Base-by-base conservation (phyloP, 169 alveolate species). In the Besnoitia besnoiti region DNA sequence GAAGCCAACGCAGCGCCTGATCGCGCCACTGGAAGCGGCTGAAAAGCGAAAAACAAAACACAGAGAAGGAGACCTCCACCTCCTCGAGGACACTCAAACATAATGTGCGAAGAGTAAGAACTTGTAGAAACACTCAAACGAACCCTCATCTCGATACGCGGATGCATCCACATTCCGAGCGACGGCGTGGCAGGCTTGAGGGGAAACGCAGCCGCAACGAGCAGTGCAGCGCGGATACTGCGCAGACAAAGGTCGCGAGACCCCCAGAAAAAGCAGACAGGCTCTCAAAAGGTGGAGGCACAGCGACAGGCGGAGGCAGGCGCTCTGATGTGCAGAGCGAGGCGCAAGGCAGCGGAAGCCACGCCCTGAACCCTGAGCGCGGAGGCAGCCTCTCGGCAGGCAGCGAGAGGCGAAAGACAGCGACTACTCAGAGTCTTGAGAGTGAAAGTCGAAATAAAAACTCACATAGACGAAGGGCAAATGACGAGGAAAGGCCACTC, bases 401-500 rank as follows among this genome's bases (percentile, higher is more conserved):
- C 80, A 90, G 62, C 89, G 10, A 27, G 76, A 61, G 21, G 21
- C 35, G 76, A n/a, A 21, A 30, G 76, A 7, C 10, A 49, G 59
- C 24, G 59, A 49, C n/a, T n/a, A n/a, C n/a, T n/a, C n/a, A n/a
- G n/a, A n/a, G n/a, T 51, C 24, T 51, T 24, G 67, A 51, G 67
- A 51, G 85, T 21, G 21, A 14, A 44, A 27, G 30, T 85, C 50
- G 27, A 67, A 55, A 92, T 7, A 42, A 16, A 44, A 47, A 37
- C 84, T 67, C 75, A 88, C 59, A 98, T 94, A 33, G 99, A 97
- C 24, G 99, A 95, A 0, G 99, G 99, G 95, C 99, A 97, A 16
- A 98, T 96, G 59, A 99, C 98, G 77, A 99, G 94, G 62, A 98
- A 96, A 16, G 99, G 99, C 99, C 99, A 98, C 49, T 98, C 99